Evolutionary conservation across 139 green algal species (phyloP).

Genomic region (Chlorella vulgaris): DNA sequence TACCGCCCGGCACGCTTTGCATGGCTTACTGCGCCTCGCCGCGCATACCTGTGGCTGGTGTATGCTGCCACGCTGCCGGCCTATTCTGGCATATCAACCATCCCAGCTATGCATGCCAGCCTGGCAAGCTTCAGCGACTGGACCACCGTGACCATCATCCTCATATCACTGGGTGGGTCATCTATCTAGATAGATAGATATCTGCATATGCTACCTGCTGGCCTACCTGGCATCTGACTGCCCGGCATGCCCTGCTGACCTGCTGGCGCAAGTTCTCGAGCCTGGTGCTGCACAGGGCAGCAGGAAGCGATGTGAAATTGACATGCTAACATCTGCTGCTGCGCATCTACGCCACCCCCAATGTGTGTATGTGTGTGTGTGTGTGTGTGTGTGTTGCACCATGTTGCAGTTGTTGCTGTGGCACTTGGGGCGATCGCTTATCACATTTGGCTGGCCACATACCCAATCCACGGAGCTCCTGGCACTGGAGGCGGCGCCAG

Average conservation of each 20-base stretch:
- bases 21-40: not conserved
- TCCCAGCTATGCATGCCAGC: conserved; percentile 5
- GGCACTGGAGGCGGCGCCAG: not conserved
- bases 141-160: not conserved
- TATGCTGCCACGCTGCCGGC: not conserved
- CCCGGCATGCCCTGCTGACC: too few species aligned
- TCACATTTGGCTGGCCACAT: not conserved
- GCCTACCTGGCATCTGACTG: too few species aligned
- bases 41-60: not conserved
- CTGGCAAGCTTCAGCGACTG: not conserved
- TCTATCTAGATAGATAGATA: too few species aligned
- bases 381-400: not conserved
- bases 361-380: too few species aligned
- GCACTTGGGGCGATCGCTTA: not conserved
- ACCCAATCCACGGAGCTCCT: not conserved
- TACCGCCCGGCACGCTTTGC: not conserved
- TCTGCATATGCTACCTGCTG: too few species aligned
- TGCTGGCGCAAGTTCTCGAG: too few species aligned
- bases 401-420: not conserved
- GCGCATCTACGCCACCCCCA: too few species aligned
- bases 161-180: not conserved
- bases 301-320: too few species aligned
- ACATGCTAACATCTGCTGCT: too few species aligned
- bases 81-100: conserved; percentile 1
- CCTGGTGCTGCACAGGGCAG: too few species aligned